These are phyloP conservation scores for Tylopilus sp. DNA, from an alignment of 768 basidiomycete genomes.

Conservation along the genomic window DNA sequence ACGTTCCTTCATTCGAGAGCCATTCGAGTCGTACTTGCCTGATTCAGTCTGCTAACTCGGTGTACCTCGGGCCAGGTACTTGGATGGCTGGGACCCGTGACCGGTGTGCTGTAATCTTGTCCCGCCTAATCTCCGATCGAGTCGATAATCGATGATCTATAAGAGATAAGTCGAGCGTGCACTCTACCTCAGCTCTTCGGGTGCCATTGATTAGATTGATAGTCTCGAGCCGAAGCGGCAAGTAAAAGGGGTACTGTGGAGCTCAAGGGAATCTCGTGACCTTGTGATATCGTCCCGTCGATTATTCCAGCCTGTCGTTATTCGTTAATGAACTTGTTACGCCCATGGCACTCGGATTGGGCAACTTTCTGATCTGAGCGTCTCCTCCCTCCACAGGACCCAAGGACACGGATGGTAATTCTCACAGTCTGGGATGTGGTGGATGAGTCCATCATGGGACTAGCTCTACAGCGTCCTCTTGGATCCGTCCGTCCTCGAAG, in stretches of 20 bases:
- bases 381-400: no score
- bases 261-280: neutral
- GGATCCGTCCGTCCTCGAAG: conserved; percentile 42
- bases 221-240: neutral
- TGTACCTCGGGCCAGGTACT: conserved; percentile 1
- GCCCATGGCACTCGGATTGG: neutral
- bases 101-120: neutral
- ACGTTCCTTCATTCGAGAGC: no score
- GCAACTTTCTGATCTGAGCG: neutral
- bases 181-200: neutral
- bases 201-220: conserved; percentile 1
- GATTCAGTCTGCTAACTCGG: conserved; percentile 3
- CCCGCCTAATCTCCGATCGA: conserved; percentile 3
- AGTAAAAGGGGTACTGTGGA: neutral
- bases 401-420: neutral
- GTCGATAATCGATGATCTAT: conserved; percentile 1
- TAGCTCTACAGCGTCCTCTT: neutral
- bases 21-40: neutral
- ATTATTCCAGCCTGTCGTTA: no score
- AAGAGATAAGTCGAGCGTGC: neutral
- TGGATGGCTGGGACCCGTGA: neutral
- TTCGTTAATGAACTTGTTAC: neutral
- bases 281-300: no score
- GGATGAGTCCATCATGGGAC: neutral
- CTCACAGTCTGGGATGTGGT: neutral